Evolutionary conservation across 306 rosid species (phyloP).

Genomic region (Dalbergia oliveri): DNA sequence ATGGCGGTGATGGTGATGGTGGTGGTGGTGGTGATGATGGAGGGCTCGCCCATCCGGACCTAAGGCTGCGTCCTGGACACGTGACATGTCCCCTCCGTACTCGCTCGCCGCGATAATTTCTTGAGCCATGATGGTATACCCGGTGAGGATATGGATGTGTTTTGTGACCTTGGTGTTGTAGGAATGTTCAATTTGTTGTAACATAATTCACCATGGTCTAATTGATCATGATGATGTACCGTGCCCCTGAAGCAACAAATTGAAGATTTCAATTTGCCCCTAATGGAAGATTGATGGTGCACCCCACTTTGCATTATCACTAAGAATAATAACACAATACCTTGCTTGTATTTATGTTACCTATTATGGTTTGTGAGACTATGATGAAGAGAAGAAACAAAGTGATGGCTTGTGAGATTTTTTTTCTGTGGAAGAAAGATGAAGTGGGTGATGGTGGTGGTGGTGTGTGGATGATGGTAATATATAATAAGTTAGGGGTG

Average conservation of each 20-base stretch:
- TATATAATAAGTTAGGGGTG: background rate
- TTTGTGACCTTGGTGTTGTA: constrained; percentile 19
- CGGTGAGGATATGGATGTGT: background rate
- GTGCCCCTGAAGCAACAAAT: constrained; percentile 47
- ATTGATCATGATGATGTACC: background rate
- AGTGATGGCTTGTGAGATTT: no score
- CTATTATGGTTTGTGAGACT: no score
- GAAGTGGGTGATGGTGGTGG: background rate
- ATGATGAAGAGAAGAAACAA: no score
- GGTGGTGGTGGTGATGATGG: background rate
- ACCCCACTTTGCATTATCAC: constrained; percentile 27
- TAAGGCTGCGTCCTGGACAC: constrained; percentile 11
- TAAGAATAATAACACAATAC: background rate
- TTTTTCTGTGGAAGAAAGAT: background rate
- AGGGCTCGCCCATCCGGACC: background rate
- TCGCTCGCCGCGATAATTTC: constrained; percentile 17
- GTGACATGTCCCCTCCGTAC: background rate
- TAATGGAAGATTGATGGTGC: constrained; percentile 35
- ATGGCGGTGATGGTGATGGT: constrained; percentile 2
- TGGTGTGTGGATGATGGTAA: background rate
- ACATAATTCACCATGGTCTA: constrained; percentile 15
- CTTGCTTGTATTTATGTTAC: no score
- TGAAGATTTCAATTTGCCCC: constrained; percentile 45
- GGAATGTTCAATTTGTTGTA: constrained; percentile 6
- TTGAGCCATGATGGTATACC: background rate